These are phyloP conservation scores for Penicillium sp. DNA, from an alignment of 2,329 filamentous ascomycete species.

Conservation along the genomic window DNA sequence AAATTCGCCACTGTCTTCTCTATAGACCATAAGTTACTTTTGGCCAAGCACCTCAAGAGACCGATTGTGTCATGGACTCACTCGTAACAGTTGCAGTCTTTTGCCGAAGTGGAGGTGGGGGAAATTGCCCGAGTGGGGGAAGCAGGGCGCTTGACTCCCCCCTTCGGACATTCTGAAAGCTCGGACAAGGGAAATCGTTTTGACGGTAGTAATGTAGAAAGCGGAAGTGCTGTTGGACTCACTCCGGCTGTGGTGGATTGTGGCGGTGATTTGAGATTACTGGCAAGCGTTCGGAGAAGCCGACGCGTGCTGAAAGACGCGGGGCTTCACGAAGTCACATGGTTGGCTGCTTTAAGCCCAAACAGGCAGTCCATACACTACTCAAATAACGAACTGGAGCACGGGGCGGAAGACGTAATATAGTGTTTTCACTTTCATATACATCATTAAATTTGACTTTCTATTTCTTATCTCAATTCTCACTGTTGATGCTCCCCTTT, in stretches of 20 bases:
- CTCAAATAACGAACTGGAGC: too few relatives aligned
- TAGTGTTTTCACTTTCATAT: neutral
- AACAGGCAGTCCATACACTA: neutral
- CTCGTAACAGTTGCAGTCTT: conserved; percentile 60
- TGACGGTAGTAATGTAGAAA: neutral
- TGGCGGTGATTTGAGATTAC: neutral
- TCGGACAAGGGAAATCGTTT: conserved; percentile 19
- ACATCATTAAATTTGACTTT: neutral
- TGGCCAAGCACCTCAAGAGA: too few relatives aligned
- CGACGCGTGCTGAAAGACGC: conserved; percentile 36
- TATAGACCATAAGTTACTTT: conserved; percentile 15
- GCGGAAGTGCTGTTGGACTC: neutral
- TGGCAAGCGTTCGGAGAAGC: conserved; percentile 8
- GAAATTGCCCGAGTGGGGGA: conserved; percentile 53
- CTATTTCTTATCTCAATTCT: neutral
- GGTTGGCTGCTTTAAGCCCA: conserved; percentile 17
- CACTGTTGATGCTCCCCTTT: neutral
- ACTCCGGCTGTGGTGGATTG: neutral
- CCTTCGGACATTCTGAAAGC: conserved; percentile 35
- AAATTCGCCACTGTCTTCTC: conserved; percentile 72
- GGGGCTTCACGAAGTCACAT: conserved; percentile 46
- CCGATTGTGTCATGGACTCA: conserved; percentile 31
- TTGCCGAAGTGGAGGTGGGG: conserved; percentile 61
- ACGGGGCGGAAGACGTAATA: too few relatives aligned
- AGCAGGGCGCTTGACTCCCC: conserved; percentile 40